A percentile compares a stretch with the other conserved stretches of the same genome.
phyloP scores from a whole-genome alignment of 495 filamentous ascomycete species.

The Amniculicola lignicola region DNA sequence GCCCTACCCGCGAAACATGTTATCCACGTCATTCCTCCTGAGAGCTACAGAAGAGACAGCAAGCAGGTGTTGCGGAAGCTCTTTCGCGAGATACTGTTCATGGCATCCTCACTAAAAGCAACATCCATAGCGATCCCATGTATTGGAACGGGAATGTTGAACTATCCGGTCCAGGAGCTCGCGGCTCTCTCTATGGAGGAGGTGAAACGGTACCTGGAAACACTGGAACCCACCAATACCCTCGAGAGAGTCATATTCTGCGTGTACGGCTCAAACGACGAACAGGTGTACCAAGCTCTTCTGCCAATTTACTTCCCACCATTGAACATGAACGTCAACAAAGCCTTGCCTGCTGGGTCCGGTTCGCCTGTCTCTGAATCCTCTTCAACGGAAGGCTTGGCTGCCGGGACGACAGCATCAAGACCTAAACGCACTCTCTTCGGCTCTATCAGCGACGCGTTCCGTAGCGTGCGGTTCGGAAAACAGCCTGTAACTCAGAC shows the following conservation, averaged over 20 bases:
- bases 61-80: slow-evolving; percentile 22
- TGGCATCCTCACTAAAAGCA: slow-evolving; percentile 16
- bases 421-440: slow-evolving; percentile 14
- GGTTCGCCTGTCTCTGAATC: background rate
- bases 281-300: slow-evolving; percentile 21
- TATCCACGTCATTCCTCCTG: slow-evolving; percentile 25
- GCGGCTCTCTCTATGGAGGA: slow-evolving; percentile 26
- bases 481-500: slow-evolving; percentile 13
- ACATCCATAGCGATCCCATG: slow-evolving; percentile 26
- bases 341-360: background rate
- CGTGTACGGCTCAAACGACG: slow-evolving; percentile 23
- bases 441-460: slow-evolving; percentile 23
- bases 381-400: background rate
- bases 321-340: slow-evolving; percentile 14
- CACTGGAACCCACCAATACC: background rate
- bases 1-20: slow-evolving; percentile 20
- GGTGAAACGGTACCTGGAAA: slow-evolving; percentile 28
- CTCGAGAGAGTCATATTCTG: slow-evolving; percentile 32
- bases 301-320: slow-evolving; percentile 29
- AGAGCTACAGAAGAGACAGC: slow-evolving; percentile 7
- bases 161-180: slow-evolving; percentile 13
- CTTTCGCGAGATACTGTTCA: slow-evolving; percentile 15
- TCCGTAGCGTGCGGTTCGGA: slow-evolving; percentile 25
- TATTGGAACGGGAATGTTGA: slow-evolving; percentile 29
- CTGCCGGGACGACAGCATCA: background rate